Percentiles rank a stretch among this genome's conserved stretches.
These are phyloP conservation scores for Diaporthe longicolla DNA, from an alignment of 2,329 filamentous ascomycete genomes.

Conservation along the genomic window DNA sequence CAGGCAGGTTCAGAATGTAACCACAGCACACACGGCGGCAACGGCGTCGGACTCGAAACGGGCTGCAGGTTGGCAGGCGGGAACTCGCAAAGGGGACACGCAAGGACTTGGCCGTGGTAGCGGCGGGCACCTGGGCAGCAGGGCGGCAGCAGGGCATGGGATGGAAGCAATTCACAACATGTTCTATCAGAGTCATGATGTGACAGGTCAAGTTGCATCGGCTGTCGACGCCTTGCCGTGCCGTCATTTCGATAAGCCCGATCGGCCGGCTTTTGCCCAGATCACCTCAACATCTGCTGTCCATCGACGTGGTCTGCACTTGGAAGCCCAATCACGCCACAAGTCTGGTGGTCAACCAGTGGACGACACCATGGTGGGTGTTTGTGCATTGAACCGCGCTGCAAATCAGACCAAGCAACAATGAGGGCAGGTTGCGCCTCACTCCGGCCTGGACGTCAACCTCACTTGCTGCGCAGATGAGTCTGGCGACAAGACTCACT, in stretches of 20 bases:
- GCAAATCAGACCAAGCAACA: background rate
- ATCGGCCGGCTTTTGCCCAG: slow-evolving; percentile 6
- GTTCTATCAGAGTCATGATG: slow-evolving; percentile 10
- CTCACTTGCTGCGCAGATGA: background rate
- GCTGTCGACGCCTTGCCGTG: background rate
- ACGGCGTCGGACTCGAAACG: slow-evolving; percentile 3
- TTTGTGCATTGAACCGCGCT: background rate
- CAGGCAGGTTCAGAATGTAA: slow-evolving; percentile 17
- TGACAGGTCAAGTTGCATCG: slow-evolving; percentile 25
- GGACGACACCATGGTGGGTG: background rate
- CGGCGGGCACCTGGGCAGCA: background rate
- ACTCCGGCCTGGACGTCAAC: background rate
- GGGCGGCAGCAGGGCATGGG: too few species aligned
- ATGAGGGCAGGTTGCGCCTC: background rate
- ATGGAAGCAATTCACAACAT: background rate
- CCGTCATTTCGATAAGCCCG: background rate
- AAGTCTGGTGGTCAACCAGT: slow-evolving; percentile 11
- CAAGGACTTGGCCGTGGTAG: background rate
- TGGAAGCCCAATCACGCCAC: slow-evolving; percentile 11
- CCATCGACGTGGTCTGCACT: slow-evolving; percentile 6
- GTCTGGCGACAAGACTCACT: background rate
- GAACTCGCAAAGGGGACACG: background rate
- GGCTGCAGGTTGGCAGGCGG: slow-evolving; percentile 1
- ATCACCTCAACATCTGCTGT: slow-evolving; percentile 29
- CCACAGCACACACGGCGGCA: background rate